A percentile compares a stretch with the other conserved stretches of the same genome.
These are phyloP conservation scores for Aphanocladium album DNA, from an alignment of 2,329 filamentous ascomycete genomes.

Conservation along the genomic window DNA sequence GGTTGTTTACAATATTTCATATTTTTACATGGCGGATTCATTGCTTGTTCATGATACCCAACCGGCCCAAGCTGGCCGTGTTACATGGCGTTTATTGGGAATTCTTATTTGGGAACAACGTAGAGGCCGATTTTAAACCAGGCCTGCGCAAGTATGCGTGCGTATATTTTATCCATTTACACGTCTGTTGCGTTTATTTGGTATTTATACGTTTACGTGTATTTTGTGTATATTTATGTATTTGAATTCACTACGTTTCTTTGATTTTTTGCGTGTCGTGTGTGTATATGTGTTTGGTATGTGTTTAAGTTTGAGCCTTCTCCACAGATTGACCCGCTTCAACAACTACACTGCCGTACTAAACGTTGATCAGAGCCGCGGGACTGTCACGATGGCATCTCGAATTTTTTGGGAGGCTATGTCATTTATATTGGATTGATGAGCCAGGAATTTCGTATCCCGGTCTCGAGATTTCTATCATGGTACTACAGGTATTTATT, in stretches of 20 bases:
- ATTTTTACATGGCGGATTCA: slow-evolving; percentile 8
- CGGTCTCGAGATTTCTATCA: background rate
- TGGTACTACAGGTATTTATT: slow-evolving; percentile 7
- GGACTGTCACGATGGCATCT: too few relatives aligned
- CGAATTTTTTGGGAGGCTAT: too few relatives aligned
- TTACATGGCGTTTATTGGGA: background rate
- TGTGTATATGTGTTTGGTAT: slow-evolving; percentile 12
- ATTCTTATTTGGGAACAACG: background rate
- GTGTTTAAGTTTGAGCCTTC: background rate
- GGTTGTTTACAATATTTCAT: slow-evolving; percentile 10
- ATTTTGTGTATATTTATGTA: slow-evolving; percentile 11
- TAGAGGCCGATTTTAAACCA: background rate
- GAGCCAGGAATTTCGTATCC: background rate
- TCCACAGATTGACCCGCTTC: too few relatives aligned
- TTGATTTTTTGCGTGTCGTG: slow-evolving; percentile 19
- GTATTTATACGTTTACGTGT: slow-evolving; percentile 3
- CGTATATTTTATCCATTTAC: background rate
- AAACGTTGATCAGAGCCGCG: too few relatives aligned
- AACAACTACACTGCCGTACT: too few relatives aligned
- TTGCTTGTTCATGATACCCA: slow-evolving; percentile 12
- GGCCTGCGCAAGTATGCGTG: slow-evolving; percentile 2
- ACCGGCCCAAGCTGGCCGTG: slow-evolving; percentile 3
- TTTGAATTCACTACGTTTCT: slow-evolving; percentile 16
- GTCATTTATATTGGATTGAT: background rate
- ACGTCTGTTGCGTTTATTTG: slow-evolving; percentile 12